Evolutionary conservation across 1,139 yeast genomes (phyloP).

Genomic region (Suhomyces maxii): DNA sequence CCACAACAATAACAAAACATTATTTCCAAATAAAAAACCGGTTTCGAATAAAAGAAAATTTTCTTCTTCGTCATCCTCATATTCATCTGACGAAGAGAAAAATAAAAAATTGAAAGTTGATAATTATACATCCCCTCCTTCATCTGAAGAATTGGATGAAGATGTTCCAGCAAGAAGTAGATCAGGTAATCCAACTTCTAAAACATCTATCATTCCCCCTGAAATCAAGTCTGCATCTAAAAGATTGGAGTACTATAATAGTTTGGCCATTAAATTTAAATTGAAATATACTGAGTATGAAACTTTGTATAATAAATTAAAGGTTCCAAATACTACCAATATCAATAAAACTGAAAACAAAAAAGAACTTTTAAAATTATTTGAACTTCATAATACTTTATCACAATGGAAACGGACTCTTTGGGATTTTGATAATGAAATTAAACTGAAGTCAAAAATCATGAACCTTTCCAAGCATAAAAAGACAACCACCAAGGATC

Average conservation of each 20-base stretch:
- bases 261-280: conserved; percentile 38
- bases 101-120: conserved; percentile 16
- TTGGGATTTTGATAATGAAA: conserved; percentile 36
- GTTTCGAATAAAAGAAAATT: conserved; percentile 14
- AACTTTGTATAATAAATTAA: conserved; percentile 25
- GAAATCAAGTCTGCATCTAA: conserved; percentile 17
- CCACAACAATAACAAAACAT: conserved; percentile 1
- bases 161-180: conserved; percentile 7
- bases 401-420: conserved; percentile 28
- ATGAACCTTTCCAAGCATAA: conserved; percentile 40
- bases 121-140: conserved; percentile 20
- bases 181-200: conserved; percentile 12
- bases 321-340: conserved; percentile 8
- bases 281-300: conserved; percentile 42
- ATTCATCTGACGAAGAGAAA: conserved; percentile 21
- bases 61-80: conserved; percentile 20
- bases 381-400: conserved; percentile 25
- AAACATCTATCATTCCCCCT: conserved; percentile 5
- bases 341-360: conserved; percentile 17
- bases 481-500: conserved; percentile 15
- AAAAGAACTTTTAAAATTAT: conserved; percentile 22
- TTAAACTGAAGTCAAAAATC: conserved; percentile 31
- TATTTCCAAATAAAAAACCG: conserved; percentile 6
- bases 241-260: conserved; percentile 25
- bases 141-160: conserved; percentile 17